Evolutionary conservation across 345 rosid species (phyloP), one percentile per base, ranked within the genome.

Genomic region (Rhodamnia argentea): DNA sequence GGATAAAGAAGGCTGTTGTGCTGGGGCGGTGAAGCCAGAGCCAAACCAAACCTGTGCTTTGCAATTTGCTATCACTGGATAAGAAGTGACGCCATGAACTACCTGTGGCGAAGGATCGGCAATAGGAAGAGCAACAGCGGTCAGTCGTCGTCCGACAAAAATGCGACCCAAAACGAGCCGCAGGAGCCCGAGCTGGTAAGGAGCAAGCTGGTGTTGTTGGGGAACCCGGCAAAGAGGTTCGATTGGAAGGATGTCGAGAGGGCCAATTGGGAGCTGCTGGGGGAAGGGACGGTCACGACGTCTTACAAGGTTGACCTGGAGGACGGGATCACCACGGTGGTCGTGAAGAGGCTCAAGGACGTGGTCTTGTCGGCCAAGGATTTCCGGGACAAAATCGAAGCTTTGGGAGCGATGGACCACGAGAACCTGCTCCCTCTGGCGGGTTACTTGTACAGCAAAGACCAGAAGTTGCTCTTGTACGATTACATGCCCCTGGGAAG

Each of bases 401-500:
- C 22, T 11, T 0, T 70, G 14, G 83, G 52, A 15, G 42, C 6
- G 9, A 85, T 85, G 42, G 74, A 27, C 26, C 86, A 70, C 62
- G 83, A 85, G 82, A 85, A 85, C 74, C 13, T 85, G 62, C 8
- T 85, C 14, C 82, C 86, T 52, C 51, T 70, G 3, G 51, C 26
- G 29, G 86, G 82, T 15, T 85, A 70, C 56, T 70, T 15, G 60
- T 51, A 18, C 52, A 58, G 81, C 4, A 27, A 85, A 14, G 62
- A 85, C 2, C 0, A 6, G 22, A 85, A 85, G 56, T 52, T 70
- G 22, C 86, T 85, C 82, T 26, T 70, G 47, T 51, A 26, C 56
- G 86, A 85, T 52, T 70, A 64, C 18, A 10, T 85, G 82, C 26
- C 83, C 51, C 8, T 13, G 15, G 86, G 86, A 70, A 70, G 86